These are phyloP conservation scores for Aspergillus fructus DNA, from an alignment of 2,329 filamentous ascomycete genomes.

Conservation along the genomic window DNA sequence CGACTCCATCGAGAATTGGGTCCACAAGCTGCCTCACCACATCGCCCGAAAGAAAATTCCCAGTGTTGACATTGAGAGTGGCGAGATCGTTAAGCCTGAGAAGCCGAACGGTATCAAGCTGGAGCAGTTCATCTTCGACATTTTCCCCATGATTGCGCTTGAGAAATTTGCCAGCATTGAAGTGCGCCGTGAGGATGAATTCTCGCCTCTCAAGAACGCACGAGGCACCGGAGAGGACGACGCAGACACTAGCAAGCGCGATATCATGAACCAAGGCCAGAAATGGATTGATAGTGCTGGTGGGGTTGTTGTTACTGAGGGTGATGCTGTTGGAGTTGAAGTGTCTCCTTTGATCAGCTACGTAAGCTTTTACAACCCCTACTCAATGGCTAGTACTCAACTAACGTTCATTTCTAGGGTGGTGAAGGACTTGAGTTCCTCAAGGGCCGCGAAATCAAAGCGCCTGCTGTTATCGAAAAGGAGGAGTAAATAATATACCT, in stretches of 20 bases:
- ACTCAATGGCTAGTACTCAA: not conserved
- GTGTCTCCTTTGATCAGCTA: conserved; percentile 94
- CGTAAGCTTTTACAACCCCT: conserved; percentile 58
- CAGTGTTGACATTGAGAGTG: conserved; percentile 71
- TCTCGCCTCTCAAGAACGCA: conserved; percentile 94
- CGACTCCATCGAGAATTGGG: conserved; percentile 84
- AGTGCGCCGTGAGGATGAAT: conserved; percentile 95
- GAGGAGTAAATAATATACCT: conserved; percentile 41
- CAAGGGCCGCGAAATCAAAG: conserved; percentile 59
- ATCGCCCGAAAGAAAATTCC: conserved; percentile 99
- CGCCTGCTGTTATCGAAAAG: conserved; percentile 64
- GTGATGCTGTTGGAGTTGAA: conserved; percentile 69
- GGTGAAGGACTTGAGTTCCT: conserved; percentile 65
- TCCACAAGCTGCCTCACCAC: conserved; percentile 85
- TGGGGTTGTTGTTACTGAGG: conserved; percentile 68
- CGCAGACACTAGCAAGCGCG: conserved; percentile 84
- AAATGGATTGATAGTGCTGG: conserved; percentile 82
- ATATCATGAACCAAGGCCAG: conserved; percentile 87
- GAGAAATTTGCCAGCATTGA: conserved; percentile 94
- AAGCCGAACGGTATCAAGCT: conserved; percentile 98
- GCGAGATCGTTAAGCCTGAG: conserved; percentile 81
- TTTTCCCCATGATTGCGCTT: conserved; percentile 84
- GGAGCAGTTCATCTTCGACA: conserved; percentile 98
- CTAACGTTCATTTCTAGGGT: conserved; percentile 43
- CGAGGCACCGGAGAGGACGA: conserved; percentile 86